Evolutionary conservation across 768 basidiomycete species (phyloP), one percentile per base, ranked within the genome.

Genomic region (Leucosporidium scottii): DNA sequence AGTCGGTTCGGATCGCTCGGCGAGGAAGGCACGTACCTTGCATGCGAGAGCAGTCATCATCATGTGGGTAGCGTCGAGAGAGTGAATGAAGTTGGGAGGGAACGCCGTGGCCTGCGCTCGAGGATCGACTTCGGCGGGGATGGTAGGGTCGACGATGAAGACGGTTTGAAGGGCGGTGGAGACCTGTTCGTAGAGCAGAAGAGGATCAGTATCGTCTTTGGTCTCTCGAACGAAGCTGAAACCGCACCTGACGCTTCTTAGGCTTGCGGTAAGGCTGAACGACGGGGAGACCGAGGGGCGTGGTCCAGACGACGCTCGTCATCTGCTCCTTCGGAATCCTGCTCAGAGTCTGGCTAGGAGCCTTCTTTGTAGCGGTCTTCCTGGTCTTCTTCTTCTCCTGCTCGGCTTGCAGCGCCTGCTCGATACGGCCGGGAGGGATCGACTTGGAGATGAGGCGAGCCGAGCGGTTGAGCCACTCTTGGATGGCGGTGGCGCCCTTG

Each of bases 71-170:
- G 96, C 96, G 77, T 99, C 96, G 34, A 99, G 82, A 75, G 89
- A 91, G 77, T 99, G 96, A 61, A 99, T 91, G 75, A 94, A 98
- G 80, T 99, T 99, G 58, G 96, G 96, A 7, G 96, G 94, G 85
- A 99, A 98, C 1, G 96, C 96, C 21, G 91, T 86, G 0, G 92
- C 90, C 78, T 99, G 94, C 78, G 96, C 96, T 66, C 81, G 70
- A 1, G 89, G 78, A 73, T 91, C 90, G 55, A 97, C 93, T 79
- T 90, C 85, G 25, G 87, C 82, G 1, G 86, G 85, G 0, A 82
- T 78, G 67, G 87, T 85, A 0, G 93, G 92, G 78, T 99, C 94
- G 49, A 87, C 85, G 73, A 98, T 93, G 78, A 82, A 93, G 17
- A 98, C 87, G 8, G 87, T 86, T 79, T 97, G 92, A 66, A 97